Base-by-base conservation (phyloP, 805 yeast species). In the Candida saitoana region DNA sequence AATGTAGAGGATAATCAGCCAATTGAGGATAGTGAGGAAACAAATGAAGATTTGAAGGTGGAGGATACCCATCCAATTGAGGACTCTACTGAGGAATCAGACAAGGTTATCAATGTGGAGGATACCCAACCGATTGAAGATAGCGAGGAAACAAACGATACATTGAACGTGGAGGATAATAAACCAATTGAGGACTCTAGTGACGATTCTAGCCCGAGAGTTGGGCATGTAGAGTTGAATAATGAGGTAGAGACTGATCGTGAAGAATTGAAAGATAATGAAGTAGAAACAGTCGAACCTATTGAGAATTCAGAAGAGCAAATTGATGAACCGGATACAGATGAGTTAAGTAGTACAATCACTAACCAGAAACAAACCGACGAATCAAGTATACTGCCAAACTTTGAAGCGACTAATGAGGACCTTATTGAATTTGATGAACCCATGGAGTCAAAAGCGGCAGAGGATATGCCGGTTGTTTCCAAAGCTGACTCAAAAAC, bases 371-470 rank as follows among this genome's bases (percentile, higher is more conserved):
- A 9, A 14, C 6, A 12, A 12, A 9, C 5, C 32, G 5, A 5
- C 7, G 12, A 29, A 9, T 15, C 9, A 7, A 33, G 14, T 3
- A 3, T 24, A 12, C 15, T 35, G 24, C 40, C 24, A 22, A 8
- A 17, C 11, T 18, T 33, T n/a, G 32, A 30, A 3, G 24, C 40
- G 0, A 41, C 30, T n/a, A 47, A 46, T 16, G 37, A 25, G 2
- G 51, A 45, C n/a, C 42, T 36, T 40, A 18, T 38, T 11, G 49
- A 49, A 34, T 16, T 17, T 18, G 36, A n/a, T 5, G 34, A 18
- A 27, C 31, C 20, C 3, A 18, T 19, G 12, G 16, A 34, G 17
- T 14, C 12, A 16, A 25, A 7, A 20, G 30, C 15, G 19, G 19
- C 31, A 18, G 3, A 7, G 25, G 9, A 6, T 9, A 22, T 9